phyloP scores from a whole-genome alignment of 352 stramenopile genomes.

The Globisporangium radiosum region DNA sequence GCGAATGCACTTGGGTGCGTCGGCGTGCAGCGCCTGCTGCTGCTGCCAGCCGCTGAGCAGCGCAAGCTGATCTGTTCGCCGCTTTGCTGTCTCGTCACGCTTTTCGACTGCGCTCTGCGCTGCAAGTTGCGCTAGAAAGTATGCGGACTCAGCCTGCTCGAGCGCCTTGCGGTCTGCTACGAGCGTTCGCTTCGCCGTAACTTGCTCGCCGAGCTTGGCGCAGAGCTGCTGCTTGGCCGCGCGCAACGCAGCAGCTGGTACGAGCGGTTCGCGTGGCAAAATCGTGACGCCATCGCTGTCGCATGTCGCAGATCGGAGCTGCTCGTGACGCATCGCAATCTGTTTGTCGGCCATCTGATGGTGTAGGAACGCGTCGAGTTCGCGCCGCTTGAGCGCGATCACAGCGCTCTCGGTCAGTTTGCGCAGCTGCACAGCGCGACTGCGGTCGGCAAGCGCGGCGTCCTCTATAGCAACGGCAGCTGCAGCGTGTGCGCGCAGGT shows the following conservation, averaged over 20 bases:
- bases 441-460: slow-evolving; percentile 16
- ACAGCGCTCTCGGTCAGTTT: slow-evolving; percentile 37
- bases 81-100: slow-evolving; percentile 13
- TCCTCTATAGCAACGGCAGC: slow-evolving; percentile 9
- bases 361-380: slow-evolving; percentile 46
- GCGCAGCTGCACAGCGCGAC: slow-evolving; percentile 27
- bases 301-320: slow-evolving; percentile 5
- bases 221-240: slow-evolving; percentile 37
- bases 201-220: slow-evolving; percentile 37
- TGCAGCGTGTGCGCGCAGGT: slow-evolving; percentile 9
- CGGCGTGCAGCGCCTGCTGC: slow-evolving; percentile 26
- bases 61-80: slow-evolving; percentile 28
- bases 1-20: slow-evolving; percentile 5
- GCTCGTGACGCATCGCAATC: slow-evolving; percentile 8
- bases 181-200: slow-evolving; percentile 33
- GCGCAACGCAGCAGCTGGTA: slow-evolving; percentile 22
- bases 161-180: slow-evolving; percentile 26
- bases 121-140: slow-evolving; percentile 42
- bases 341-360: slow-evolving; percentile 42
- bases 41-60: slow-evolving; percentile 40
- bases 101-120: slow-evolving; percentile 28
- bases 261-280: slow-evolving; percentile 29
- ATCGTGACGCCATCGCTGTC: slow-evolving; percentile 21
- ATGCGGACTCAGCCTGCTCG: slow-evolving; percentile 52
- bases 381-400: slow-evolving; percentile 25